phyloP scores from a whole-genome alignment of 169 alveolate genomes.

The Toxoplasma gondii region DNA sequence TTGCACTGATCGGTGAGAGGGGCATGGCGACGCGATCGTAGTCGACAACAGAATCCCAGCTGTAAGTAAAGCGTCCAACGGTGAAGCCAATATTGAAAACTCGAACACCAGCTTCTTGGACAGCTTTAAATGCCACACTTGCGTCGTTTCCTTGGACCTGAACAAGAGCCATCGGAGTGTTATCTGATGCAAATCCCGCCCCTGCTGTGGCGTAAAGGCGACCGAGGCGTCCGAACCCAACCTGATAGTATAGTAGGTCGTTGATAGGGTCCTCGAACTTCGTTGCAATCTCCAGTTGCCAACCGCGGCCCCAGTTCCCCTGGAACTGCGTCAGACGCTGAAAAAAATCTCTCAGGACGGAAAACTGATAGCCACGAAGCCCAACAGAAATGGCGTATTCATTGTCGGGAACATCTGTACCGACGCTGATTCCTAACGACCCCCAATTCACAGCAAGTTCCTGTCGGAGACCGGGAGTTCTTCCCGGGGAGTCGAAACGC shows the following conservation, averaged over 20 bases:
- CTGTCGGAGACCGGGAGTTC: slow-evolving; percentile 22
- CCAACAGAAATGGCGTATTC: slow-evolving; percentile 48
- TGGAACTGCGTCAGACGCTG: slow-evolving; percentile 33
- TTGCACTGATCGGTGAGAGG: neutral
- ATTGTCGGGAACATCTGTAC: slow-evolving; percentile 43
- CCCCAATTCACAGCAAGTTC: slow-evolving; percentile 55
- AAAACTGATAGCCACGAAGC: slow-evolving; percentile 47
- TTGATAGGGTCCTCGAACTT: slow-evolving; percentile 39
- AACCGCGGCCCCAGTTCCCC: slow-evolving; percentile 68
- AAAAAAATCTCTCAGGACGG: slow-evolving; percentile 50
- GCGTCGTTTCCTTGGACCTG: slow-evolving; percentile 30
- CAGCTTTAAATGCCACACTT: slow-evolving; percentile 43
- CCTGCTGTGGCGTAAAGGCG: slow-evolving; percentile 38
- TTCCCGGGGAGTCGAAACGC: slow-evolving; percentile 7
- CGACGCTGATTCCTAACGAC: slow-evolving; percentile 37
- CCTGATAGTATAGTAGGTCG: neutral
- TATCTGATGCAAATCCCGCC: slow-evolving; percentile 51
- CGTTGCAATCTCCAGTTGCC: slow-evolving; percentile 40
- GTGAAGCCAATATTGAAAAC: slow-evolving; percentile 28
- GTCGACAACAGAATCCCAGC: slow-evolving; percentile 48
- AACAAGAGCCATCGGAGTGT: slow-evolving; percentile 39
- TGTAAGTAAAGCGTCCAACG: slow-evolving; percentile 60
- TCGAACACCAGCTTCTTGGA: slow-evolving; percentile 52
- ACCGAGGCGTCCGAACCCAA: slow-evolving; percentile 60
- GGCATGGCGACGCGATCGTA: slow-evolving; percentile 38